Base-by-base conservation (phyloP, 768 basidiomycete species). In the Pulveroboletus sp. region DNA sequence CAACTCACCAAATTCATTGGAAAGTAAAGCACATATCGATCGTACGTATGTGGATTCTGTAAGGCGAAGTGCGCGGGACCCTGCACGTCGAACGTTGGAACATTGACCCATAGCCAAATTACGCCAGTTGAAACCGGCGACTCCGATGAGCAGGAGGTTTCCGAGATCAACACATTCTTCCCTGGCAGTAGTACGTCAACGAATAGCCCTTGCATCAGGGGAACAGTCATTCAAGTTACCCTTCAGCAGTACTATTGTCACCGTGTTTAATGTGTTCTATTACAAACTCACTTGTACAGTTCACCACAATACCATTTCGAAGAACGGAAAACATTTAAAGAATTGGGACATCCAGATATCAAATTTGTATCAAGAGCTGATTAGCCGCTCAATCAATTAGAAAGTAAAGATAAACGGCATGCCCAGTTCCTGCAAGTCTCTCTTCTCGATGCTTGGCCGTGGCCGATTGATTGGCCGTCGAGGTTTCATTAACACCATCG, bases 361-460 rank as follows among this genome's bases (percentile, higher is more conserved):
- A 33, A n/a, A 33, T 33, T 47, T 65, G 78, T 84, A 69, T 66
- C 80, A 76, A 71, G 72, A 75, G 70, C 83, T 84, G 84, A 87
- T 87, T 86, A 79, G 75, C 82, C 84, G 74, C 73, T 62, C 69
- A 61, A 74, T 72, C 81, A 68, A 67, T 78, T 55, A 61, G 52
- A 57, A 39, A 23, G 25, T 60, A 51, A 60, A 61, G 75, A 76
- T 64, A 71, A 75, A 79, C 76, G 80, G 76, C 82, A 85, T 84
- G 84, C 84, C 84, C 84, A 86, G 83, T 69, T 72, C 71, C 60
- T 75, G 79, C 51, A 50, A 34, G 23, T 74, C 58, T 43, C 52
- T 82, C 73, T 83, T 60, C 81, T 80, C 81, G 74, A 68, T 63
- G 52, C 51, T 23, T 65, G 63, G 53, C 50, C 40, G 24, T 50